A percentile compares a stretch with the other conserved stretches of the same genome.
Conservation (phyloP, 176 grass and related monocot genomes). For the Sorghum bicolor region Sorghum_bicolor_NCBIv3 NC_012870.2:8721001-8721500, state of each 20-base stretch:
- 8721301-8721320: neutral
- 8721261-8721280: neutral
- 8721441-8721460: neutral
- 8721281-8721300: neutral
- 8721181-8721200: neutral
- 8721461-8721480: neutral
- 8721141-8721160: neutral
- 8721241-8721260: neutral
- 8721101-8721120: neutral
- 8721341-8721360: neutral
- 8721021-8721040: neutral
- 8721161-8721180: neutral
- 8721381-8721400: neutral
- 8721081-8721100: neutral
- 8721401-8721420: neutral
- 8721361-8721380: neutral
- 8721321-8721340: neutral
- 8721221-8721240: neutral
- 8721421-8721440: neutral
- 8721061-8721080: neutral
- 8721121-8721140: neutral
- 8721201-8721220: neutral
- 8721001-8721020: neutral
- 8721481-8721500: neutral
- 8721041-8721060: neutral